Evolutionary conservation across 2,329 filamentous ascomycete species (phyloP).

Genomic region (Sclerotinia subarctica): DNA sequence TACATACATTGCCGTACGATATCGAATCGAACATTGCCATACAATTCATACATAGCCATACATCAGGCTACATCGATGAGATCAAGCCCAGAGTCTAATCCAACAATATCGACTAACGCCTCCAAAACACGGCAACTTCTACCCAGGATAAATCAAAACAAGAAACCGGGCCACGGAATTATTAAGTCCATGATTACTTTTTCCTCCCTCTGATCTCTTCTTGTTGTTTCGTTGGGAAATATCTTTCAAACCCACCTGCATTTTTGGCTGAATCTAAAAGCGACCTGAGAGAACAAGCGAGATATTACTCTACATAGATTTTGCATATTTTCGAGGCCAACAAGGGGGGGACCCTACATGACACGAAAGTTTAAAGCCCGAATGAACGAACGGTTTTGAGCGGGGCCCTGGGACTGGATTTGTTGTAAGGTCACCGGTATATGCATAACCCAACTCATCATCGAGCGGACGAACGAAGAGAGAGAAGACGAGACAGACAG

Average conservation of each 20-base stretch:
- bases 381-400: constrained; percentile 9
- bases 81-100: background rate
- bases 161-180: background rate
- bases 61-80: constrained; percentile 16
- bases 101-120: constrained; percentile 2
- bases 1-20: constrained; percentile 1
- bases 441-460: constrained; percentile 5
- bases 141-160: background rate
- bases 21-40: constrained; percentile 13
- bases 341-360: constrained; percentile 2
- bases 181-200: background rate
- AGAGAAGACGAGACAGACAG: background rate
- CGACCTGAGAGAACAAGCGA: background rate
- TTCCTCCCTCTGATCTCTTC: background rate
- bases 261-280: constrained; percentile 12
- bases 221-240: background rate
- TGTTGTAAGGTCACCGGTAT: constrained; percentile 1
- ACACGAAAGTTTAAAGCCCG: constrained; percentile 10
- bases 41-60: constrained; percentile 14
- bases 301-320: background rate
- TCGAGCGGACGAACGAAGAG: constrained; percentile 13
- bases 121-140: background rate
- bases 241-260: background rate
- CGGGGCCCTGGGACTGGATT: constrained; percentile 15
- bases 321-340: background rate